Base-by-base conservation (phyloP, 2,329 filamentous ascomycete genomes). In the Diatrype stigma region DNA sequence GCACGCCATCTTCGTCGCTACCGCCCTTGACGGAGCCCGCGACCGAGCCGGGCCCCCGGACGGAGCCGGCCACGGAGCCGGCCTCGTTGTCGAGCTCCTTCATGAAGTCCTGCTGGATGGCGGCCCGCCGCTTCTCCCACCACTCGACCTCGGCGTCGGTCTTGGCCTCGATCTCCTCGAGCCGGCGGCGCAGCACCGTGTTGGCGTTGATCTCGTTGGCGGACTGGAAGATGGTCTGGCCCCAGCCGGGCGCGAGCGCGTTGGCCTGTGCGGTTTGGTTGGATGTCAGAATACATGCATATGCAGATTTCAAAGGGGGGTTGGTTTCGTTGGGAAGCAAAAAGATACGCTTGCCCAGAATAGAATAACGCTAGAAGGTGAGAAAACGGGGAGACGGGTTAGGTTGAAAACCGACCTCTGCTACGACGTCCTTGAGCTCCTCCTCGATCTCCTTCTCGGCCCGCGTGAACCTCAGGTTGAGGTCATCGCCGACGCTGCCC, bases 361-460 rank as follows among this genome's bases (percentile, higher is more conserved):
- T n/a, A n/a, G n/a, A n/a, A n/a, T n/a, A n/a, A n/a, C n/a, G n/a
- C n/a, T n/a, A n/a, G n/a, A n/a, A n/a, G n/a, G n/a, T n/a, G n/a
- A n/a, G n/a, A n/a, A n/a, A n/a, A n/a, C n/a, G n/a, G n/a, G n/a
- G n/a, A n/a, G n/a, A n/a, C n/a, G n/a, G n/a, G n/a, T n/a, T n/a
- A n/a, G n/a, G n/a, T n/a, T n/a, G n/a, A n/a, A n/a, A 35, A 61
- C 79, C 55, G 70, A 95, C 91, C 85, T 97, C 93, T 62, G 85
- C 82, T 32, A 97, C 91, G 22, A 97, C 93, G 71, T 99, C 94
- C 62, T 90, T 84, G 55, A 99, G 78, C 73, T 99, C 94, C 60
- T 91, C 90, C 73, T 99, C 92, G 78, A 97, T 95, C 73, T 99
- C 94, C 75, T 95, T 92, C 80, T 99, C 94, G 1, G 93, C 94